Evolutionary conservation across 2,329 filamentous ascomycete species (phyloP), one percentile per base, ranked within the genome.

Genomic region (Monilinia polystroma): DNA sequence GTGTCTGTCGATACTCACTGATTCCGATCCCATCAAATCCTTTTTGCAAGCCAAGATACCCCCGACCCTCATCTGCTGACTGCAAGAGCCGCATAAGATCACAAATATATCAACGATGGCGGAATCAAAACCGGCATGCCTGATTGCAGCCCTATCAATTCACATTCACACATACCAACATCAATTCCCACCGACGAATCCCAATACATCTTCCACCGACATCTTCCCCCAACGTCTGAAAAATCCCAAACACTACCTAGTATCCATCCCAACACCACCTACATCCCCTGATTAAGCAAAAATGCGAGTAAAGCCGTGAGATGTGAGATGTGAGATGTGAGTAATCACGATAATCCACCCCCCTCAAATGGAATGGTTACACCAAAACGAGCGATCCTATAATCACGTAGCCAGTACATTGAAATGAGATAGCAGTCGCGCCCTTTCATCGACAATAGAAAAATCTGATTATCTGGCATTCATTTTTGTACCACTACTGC

Each of bases 51-150:
- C 29, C 57, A 60, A 38, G 57, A 26, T 35, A 49, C 7, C 35
- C 3, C 43, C 3, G 12, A 35, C 7, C 20, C 29, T 20, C 14
- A 35, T 60, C 16, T 32, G 26, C 45, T 35, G 7, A 35, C 52
- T 26, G 10, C 29, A 49, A 60, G 29, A 49, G 57, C 57, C 43
- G 57, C 29, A 60, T 49, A 11, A 18, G n/a, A 49, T 23, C 26
- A 59, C 23, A 18, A 6, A 59, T 20, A 16, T 29, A 57, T 29
- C 38, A n/a, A 54, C 29, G 41, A 32, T 53, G 55, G 66, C 52
- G 35, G 38, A 54, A 72, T 8, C 32, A 74, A 70, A 67, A 72
- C 71, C 72, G 72, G 72, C 72, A 71, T 71, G 71, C 68, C 67
- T 70, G 56, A 55, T 52, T 62, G 20, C 57, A 60, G 57, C 57